These are phyloP conservation scores for Orychophragmus violaceus DNA, from an alignment of 345 rosid species.

Conservation along the genomic window DNA sequence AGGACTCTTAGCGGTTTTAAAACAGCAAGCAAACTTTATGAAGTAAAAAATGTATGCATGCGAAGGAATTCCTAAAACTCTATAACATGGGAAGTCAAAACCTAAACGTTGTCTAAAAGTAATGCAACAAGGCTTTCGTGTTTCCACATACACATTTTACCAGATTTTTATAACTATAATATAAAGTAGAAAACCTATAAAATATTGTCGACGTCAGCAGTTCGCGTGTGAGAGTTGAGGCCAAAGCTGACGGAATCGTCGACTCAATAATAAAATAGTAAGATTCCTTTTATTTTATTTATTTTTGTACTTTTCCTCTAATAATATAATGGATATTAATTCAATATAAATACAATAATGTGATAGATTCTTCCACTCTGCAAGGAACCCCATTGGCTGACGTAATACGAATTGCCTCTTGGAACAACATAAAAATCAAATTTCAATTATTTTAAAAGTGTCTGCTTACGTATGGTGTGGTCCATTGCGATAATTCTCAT, in stretches of 20 bases:
- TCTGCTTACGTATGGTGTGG: neutral
- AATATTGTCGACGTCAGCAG: slow-evolving; percentile 32
- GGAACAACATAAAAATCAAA: slow-evolving; percentile 31
- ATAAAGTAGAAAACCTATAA: neutral
- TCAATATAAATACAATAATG: neutral
- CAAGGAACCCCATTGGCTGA: slow-evolving; percentile 36
- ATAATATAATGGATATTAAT: neutral
- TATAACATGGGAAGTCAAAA: slow-evolving; percentile 11
- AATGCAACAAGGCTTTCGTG: slow-evolving; percentile 31
- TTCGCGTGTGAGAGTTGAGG: slow-evolving; percentile 37
- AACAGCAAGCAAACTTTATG: neutral
- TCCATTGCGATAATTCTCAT: slow-evolving; percentile 9
- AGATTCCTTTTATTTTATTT: slow-evolving; percentile 26
- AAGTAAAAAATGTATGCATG: neutral
- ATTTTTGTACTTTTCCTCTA: slow-evolving; percentile 2
- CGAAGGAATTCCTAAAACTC: neutral
- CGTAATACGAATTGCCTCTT: slow-evolving; percentile 30
- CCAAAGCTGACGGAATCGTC: slow-evolving; percentile 32
- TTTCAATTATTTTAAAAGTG: neutral
- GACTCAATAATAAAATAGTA: slow-evolving; percentile 7
- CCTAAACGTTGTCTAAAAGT: slow-evolving; percentile 1
- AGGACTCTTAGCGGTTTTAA: neutral
- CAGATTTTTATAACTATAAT: neutral
- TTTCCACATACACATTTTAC: slow-evolving; percentile 25
- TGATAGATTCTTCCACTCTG: slow-evolving; percentile 31